Base-by-base conservation (phyloP, 306 rosid genomes). In the Vigna hirtella region DNA sequence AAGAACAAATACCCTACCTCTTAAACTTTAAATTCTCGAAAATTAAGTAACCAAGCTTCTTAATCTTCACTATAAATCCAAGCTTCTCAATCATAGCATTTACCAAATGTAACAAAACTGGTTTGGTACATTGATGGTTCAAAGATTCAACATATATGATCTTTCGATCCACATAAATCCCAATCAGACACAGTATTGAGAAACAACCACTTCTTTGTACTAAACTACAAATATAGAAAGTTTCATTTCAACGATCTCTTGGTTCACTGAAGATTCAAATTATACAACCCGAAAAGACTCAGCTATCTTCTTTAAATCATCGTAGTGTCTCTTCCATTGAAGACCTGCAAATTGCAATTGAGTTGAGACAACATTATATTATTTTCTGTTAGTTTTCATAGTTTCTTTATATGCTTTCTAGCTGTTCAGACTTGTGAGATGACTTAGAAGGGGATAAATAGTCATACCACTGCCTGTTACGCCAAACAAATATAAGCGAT, bases 321-420 rank as follows among this genome's bases (percentile, higher is more conserved):
- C 65, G 86, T 85, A 93, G 89, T 92, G 88, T 85, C 96, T 89
- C 89, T 95, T 95, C 98, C 98, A 95, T 74, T 95, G 98, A 84
- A 95, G 98, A 32, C 98, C 98, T 95, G 75, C 88, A 87, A 89
- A 66, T 51, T 95, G 75, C 88, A 87, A 89, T 70, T 61, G 32
- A 52, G 70, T 52, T 0, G 6, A 59, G 42, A 59, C 4, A 80
- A 38, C 64, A 18, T 43, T 55, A 66, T 13, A 24, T 76, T 77
- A 10, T 28, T 16, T 59, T 77, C 58, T 47, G 18, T 57, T 16
- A 65, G 30, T 12, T 55, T 9, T 28, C 24, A 34, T 32, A 50
- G 20, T 0, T 48, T 72, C 9, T 17, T 3, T 38, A 11, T 50
- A 38, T 36, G 10, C 13, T 63, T 78, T 24, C 62, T 65, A 74